Evolutionary conservation across 176 grass and related monocot genomes (phyloP).

Genomic region (Zea luxurians): DNA sequence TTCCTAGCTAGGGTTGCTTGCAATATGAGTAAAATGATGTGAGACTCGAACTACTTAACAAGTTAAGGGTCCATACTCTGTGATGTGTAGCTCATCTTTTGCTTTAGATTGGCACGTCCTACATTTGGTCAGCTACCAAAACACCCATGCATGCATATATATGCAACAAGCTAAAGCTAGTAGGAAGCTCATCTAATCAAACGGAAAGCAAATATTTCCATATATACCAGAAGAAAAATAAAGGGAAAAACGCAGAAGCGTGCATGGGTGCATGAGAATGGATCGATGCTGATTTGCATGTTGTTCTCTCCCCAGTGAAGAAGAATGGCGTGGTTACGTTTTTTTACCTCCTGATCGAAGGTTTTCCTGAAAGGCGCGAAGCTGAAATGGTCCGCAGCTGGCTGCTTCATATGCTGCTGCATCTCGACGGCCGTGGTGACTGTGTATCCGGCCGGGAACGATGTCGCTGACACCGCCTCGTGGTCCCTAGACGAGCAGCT

Average conservation of each 20-base stretch:
- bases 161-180: constrained; percentile 32
- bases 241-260: background rate
- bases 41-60: constrained; percentile 72
- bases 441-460: constrained; percentile 44
- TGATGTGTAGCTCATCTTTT: constrained; percentile 54
- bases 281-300: constrained; percentile 36
- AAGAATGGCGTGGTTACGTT: background rate
- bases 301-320: constrained; percentile 31
- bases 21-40: constrained; percentile 79
- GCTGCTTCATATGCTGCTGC: constrained; percentile 69
- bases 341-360: constrained; percentile 74
- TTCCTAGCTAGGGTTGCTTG: constrained; percentile 66
- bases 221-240: constrained; percentile 8
- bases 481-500: constrained; percentile 88
- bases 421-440: constrained; percentile 55
- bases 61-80: constrained; percentile 49
- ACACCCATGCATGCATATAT: constrained; percentile 32
- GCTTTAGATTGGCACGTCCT: constrained; percentile 47
- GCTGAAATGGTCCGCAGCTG: constrained; percentile 68
- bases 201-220: constrained; percentile 44
- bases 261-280: constrained; percentile 32
- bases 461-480: constrained; percentile 45
- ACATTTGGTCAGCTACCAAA: constrained; percentile 55
- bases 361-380: constrained; percentile 81
- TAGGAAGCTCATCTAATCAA: constrained; percentile 48